Evolutionary conservation across 371 early-diverging fungal species (phyloP).

Genomic region (Phascolomyces articulosus): DNA sequence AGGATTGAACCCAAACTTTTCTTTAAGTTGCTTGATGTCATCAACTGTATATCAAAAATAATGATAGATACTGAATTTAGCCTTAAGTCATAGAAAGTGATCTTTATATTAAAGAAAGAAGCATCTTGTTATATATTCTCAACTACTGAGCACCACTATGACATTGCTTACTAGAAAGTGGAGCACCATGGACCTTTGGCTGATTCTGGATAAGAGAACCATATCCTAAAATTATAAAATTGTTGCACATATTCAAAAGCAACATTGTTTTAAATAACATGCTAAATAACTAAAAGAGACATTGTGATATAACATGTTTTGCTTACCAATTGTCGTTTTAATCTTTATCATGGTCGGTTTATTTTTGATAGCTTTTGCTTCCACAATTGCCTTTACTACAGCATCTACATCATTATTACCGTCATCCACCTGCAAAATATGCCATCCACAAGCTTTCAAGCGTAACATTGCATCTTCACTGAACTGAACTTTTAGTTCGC

Average conservation of each 20-base stretch:
- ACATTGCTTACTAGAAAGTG: slow-evolving; percentile 67
- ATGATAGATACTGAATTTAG: too few species aligned
- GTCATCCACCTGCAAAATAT: slow-evolving; percentile 78
- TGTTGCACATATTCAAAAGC: too few species aligned
- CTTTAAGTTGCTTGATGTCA: slow-evolving; percentile 88
- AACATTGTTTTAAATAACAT: too few species aligned
- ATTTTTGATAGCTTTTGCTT: slow-evolving; percentile 82
- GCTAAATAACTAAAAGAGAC: too few species aligned
- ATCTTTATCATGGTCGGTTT: slow-evolving; percentile 92
- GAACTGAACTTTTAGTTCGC: slow-evolving; percentile 87
- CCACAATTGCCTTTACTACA: slow-evolving; percentile 76
- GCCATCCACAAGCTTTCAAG: slow-evolving; percentile 96
- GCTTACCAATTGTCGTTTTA: slow-evolving; percentile 71
- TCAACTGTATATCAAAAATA: slow-evolving; percentile 73
- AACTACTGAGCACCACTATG: too few species aligned
- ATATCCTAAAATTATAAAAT: background rate
- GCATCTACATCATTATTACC: slow-evolving; percentile 82
- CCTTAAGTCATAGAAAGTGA: too few species aligned
- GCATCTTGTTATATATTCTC: too few species aligned
- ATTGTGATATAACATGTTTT: background rate
- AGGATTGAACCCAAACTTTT: slow-evolving; percentile 83
- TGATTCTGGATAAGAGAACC: slow-evolving; percentile 79
- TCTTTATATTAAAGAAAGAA: too few species aligned
- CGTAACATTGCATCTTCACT: slow-evolving; percentile 94
- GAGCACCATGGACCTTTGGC: slow-evolving; percentile 89